These are phyloP conservation scores for Colletotrichum tabaci DNA, from an alignment of 2,329 filamentous ascomycete genomes.

Conservation along the genomic window DNA sequence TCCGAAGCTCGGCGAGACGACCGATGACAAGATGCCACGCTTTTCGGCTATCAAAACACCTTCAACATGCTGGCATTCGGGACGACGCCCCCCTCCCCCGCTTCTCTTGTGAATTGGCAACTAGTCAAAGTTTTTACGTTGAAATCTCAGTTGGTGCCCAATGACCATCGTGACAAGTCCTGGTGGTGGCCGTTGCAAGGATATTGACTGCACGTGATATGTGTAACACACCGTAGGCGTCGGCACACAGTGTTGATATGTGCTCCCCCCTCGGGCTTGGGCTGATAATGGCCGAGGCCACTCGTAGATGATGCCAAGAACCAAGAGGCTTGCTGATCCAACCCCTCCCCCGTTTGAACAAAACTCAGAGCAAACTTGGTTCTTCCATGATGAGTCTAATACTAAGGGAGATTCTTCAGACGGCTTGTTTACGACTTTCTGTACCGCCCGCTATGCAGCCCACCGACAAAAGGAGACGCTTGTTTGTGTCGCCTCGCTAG, in stretches of 20 bases:
- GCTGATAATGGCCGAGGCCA: not conserved
- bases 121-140: not conserved
- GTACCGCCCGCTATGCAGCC: not conserved
- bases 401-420: not conserved
- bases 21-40: conserved; percentile 18
- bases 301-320: not conserved
- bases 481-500: conserved; percentile 20
- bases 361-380: not conserved
- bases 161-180: conserved; percentile 1
- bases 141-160: conserved; percentile 13
- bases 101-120: not conserved
- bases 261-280: not conserved
- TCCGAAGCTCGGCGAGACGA: conserved; percentile 17
- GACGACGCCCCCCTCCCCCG: too few species aligned
- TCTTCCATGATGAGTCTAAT: not conserved
- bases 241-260: conserved; percentile 8
- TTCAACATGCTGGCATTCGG: not conserved
- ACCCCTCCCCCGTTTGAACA: not conserved
- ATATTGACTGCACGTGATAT: conserved; percentile 7
- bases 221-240: conserved; percentile 18
- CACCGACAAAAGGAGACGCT: not conserved
- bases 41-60: conserved; percentile 37
- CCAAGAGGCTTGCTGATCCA: not conserved
- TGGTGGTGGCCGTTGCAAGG: conserved; percentile 6
- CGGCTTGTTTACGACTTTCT: not conserved